Evolutionary conservation across 2,329 filamentous ascomycete species (phyloP).

Genomic region (Penicillium aurantiogriseum): DNA sequence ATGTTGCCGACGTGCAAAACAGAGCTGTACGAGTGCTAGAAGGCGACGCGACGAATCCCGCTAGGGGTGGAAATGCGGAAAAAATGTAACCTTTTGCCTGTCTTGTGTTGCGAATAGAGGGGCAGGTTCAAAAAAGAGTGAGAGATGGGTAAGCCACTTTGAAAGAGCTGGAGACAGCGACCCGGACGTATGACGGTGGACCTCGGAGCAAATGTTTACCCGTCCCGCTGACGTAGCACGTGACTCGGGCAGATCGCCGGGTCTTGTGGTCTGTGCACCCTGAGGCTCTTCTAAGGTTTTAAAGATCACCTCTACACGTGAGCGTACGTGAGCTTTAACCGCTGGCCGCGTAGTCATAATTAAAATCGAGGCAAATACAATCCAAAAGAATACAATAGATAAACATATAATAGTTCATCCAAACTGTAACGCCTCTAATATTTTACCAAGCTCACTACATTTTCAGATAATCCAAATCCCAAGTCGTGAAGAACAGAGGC

Average conservation of each 20-base stretch:
- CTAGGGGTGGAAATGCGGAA: background rate
- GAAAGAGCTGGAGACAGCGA: background rate
- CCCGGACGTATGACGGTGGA: slow-evolving; percentile 3
- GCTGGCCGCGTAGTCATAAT: background rate
- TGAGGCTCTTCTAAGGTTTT: background rate
- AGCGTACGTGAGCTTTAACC: background rate
- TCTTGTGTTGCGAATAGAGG: background rate
- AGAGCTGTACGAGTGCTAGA: background rate
- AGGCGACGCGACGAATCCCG: background rate
- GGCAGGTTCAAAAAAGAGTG: background rate
- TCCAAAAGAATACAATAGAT: too few relatives aligned
- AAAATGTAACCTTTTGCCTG: background rate
- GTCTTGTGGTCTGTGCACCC: background rate
- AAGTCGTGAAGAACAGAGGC: background rate
- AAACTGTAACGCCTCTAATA: background rate
- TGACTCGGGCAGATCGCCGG: background rate
- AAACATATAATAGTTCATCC: background rate
- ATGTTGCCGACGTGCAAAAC: slow-evolving; percentile 19
- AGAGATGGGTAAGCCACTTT: background rate
- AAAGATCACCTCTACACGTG: background rate
- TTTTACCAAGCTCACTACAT: background rate
- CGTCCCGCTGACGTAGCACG: background rate
- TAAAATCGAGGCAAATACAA: background rate
- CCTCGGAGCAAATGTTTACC: slow-evolving; percentile 1
- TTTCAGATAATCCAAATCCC: background rate